phyloP scores from a whole-genome alignment of 1,139 yeast genomes.

The Lizanozyma gosingica region DNA sequence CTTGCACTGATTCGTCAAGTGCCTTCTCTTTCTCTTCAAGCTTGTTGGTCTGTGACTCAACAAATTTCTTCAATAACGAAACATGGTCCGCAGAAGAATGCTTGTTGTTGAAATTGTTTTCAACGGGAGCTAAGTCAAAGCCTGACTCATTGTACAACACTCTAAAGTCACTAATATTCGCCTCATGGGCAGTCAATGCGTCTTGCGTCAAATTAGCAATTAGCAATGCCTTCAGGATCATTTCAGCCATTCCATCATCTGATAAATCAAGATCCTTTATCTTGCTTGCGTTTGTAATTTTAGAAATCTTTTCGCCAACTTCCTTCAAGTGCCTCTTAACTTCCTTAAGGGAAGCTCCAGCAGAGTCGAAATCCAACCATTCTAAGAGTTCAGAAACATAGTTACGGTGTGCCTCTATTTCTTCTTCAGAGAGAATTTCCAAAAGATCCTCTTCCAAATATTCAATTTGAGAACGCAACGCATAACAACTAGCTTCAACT shows the following conservation, averaged over 20 bases:
- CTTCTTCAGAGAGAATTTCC: constrained; percentile 23
- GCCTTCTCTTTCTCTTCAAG: constrained; percentile 14
- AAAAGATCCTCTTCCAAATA: constrained; percentile 35
- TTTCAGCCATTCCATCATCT: constrained; percentile 9
- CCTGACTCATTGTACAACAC: not conserved
- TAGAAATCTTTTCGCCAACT: constrained; percentile 13
- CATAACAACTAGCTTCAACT: constrained; percentile 52
- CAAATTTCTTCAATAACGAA: constrained; percentile 25
- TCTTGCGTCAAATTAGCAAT: not conserved
- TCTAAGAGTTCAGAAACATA: constrained; percentile 47
- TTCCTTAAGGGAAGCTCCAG: constrained; percentile 38
- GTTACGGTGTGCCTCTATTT: constrained; percentile 16
- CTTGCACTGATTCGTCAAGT: constrained; percentile 20
- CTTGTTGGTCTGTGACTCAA: constrained; percentile 13
- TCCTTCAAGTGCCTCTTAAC: constrained; percentile 20
- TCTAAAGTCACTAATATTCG: not conserved
- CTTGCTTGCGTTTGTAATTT: constrained; percentile 15
- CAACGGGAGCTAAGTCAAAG: not conserved
- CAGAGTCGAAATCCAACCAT: constrained; percentile 76
- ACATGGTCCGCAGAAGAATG: constrained; percentile 46
- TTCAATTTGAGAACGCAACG: constrained; percentile 44
- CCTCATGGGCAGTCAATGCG: not conserved
- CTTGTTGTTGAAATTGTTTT: not conserved
- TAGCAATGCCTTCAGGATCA: not conserved
- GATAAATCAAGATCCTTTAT: constrained; percentile 28